phyloP scores from a whole-genome alignment of 305 asterid genomes.

The Fraxinus baroniana region DNA sequence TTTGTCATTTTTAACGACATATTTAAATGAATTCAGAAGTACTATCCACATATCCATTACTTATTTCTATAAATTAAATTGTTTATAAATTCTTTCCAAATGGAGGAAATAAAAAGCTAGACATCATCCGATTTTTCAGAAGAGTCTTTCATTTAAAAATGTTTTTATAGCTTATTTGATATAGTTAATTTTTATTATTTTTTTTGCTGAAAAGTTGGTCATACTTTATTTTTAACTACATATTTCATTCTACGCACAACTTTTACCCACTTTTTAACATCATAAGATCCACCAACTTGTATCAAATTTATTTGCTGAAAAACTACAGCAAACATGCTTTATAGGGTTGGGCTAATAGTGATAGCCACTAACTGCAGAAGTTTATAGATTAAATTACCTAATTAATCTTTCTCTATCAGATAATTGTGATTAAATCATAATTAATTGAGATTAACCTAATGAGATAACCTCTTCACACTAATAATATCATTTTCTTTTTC shows the following conservation, averaged over 20 bases:
- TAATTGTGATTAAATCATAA: neutral
- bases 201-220: neutral
- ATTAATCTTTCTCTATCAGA: neutral
- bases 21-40: neutral
- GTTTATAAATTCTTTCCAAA: neutral
- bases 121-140: neutral
- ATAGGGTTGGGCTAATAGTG: neutral
- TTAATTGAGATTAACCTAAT: neutral
- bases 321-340: neutral
- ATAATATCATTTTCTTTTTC: neutral
- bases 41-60: neutral
- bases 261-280: neutral
- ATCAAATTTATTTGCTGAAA: too few species aligned
- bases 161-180: neutral
- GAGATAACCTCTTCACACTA: neutral
- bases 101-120: neutral
- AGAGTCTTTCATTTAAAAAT: neutral
- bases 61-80: too few species aligned
- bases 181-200: too few species aligned
- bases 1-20: neutral
- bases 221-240: too few species aligned
- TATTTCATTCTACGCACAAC: too few species aligned
- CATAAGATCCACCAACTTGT: too few species aligned
- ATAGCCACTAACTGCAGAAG: neutral
- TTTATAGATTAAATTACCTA: neutral